Percentiles rank a stretch among this genome's conserved stretches.
Evolutionary conservation across 768 basidiomycete species (phyloP).

Genomic region (Auriscalpium vulgare): DNA sequence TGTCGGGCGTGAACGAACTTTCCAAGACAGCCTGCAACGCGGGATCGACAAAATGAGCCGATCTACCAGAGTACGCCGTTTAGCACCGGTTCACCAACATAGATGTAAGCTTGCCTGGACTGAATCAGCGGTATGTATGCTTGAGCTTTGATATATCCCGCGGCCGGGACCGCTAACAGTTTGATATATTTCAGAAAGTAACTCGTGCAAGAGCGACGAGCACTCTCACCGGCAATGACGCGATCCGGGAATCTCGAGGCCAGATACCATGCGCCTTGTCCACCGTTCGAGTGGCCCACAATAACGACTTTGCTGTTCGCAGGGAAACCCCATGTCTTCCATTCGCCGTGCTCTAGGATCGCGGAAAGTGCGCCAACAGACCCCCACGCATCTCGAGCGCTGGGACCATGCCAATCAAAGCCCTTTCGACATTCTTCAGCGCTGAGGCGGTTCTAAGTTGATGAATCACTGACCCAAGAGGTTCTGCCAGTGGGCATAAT

Average conservation of each 20-base stretch:
- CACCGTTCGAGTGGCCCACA: conserved; percentile 92
- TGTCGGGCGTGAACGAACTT: conserved; percentile 69
- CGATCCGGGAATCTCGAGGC: conserved; percentile 73
- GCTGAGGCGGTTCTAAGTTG: not conserved
- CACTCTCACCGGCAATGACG: conserved; percentile 44
- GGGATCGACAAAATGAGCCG: conserved; percentile 75
- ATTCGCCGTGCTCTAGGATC: conserved; percentile 34
- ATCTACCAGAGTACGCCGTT: conserved; percentile 27
- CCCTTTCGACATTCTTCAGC: conserved; percentile 39
- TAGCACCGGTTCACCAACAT: not conserved
- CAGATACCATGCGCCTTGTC: conserved; percentile 82
- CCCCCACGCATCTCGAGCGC: conserved; percentile 60
- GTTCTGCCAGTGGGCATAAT: conserved; percentile 79
- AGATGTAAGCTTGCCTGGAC: conserved; percentile 36
- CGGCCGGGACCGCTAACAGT: conserved; percentile 59
- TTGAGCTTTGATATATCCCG: conserved; percentile 84
- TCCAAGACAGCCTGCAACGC: conserved; percentile 63
- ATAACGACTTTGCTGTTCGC: conserved; percentile 43
- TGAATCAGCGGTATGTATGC: conserved; percentile 69
- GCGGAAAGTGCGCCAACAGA: conserved; percentile 46
- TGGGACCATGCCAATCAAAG: conserved; percentile 89
- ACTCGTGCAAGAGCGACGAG: not conserved
- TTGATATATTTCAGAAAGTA: conserved; percentile 11
- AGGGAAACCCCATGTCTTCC: conserved; percentile 35
- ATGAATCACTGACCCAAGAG: conserved; percentile 52